phyloP scores from a whole-genome alignment of 2,329 filamentous ascomycete species.

The Pyrenophora graminea region DNA sequence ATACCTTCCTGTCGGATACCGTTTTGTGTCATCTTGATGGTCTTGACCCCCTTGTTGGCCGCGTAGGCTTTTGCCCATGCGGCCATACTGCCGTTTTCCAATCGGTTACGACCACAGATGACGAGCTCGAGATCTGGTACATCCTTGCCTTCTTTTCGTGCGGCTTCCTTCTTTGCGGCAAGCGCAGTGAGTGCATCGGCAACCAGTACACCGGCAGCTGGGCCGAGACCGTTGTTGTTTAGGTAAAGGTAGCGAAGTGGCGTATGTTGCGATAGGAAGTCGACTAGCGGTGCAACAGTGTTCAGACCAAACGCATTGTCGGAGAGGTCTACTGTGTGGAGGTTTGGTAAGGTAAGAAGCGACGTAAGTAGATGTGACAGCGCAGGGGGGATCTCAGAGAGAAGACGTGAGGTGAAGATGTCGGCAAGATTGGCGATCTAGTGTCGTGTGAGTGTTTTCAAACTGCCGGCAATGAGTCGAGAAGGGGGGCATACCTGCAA shows the following conservation, averaged over 20 bases:
- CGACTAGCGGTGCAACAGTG: conserved; percentile 87
- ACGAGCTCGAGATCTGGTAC: conserved; percentile 92
- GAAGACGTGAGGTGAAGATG: conserved; percentile 93
- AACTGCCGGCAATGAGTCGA: neutral
- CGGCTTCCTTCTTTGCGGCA: conserved; percentile 80
- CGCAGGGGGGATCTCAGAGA: conserved; percentile 91
- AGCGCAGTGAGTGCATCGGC: conserved; percentile 85
- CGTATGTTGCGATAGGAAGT: conserved; percentile 84
- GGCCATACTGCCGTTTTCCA: conserved; percentile 95
- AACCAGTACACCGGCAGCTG: conserved; percentile 84
- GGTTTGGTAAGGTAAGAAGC: conserved; percentile 80
- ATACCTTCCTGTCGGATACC: conserved; percentile 95
- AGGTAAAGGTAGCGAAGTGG: conserved; percentile 93
- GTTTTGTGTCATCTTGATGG: conserved; percentile 97
- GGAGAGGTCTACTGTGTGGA: conserved; percentile 92
- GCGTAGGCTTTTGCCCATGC: conserved; percentile 90
- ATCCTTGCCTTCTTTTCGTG: conserved; percentile 69
- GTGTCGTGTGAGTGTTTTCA: conserved; percentile 36
- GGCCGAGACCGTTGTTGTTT: conserved; percentile 97
- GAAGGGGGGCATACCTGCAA: conserved; percentile 61
- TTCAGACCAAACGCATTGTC: conserved; percentile 98
- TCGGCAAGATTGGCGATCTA: conserved; percentile 86
- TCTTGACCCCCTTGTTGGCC: conserved; percentile 78
- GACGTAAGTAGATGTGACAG: conserved; percentile 83
- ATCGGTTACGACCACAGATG: conserved; percentile 91